Evolutionary conservation across 2,329 filamentous ascomycete species (phyloP).

Genomic region (Xylariomycetidae sp.): DNA sequence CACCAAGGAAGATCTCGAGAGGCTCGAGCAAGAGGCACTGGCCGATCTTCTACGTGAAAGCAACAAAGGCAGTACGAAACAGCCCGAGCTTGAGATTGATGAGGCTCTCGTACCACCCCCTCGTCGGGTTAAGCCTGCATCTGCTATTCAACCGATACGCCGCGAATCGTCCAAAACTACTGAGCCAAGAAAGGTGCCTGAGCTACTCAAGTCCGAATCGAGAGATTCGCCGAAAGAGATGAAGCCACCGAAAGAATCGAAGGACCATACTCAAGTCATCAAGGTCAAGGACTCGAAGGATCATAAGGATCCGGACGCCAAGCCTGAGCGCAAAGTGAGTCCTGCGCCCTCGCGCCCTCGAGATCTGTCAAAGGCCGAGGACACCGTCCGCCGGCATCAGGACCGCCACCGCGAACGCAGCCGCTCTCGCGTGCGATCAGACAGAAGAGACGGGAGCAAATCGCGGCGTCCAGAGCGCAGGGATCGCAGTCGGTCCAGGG

Average conservation of each 20-base stretch:
- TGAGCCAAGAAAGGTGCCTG: constrained; percentile 33
- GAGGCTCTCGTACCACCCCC: constrained; percentile 50
- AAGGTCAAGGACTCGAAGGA: constrained; percentile 15
- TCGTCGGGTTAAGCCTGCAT: constrained; percentile 44
- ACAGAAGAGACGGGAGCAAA: constrained; percentile 21
- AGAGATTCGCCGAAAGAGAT: constrained; percentile 25
- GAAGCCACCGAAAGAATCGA: constrained; percentile 11
- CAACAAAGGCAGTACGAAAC: constrained; percentile 40
- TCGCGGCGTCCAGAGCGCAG: constrained; percentile 20
- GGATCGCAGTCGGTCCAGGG: constrained; percentile 33
- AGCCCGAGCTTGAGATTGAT: constrained; percentile 52
- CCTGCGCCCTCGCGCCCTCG: constrained; percentile 19
- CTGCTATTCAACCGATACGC: constrained; percentile 52
- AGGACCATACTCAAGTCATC: no score
- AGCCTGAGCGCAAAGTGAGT: constrained; percentile 19
- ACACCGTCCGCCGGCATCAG: constrained; percentile 25
- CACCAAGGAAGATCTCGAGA: constrained; percentile 51
- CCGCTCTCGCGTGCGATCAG: constrained; percentile 22
- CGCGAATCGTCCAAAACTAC: constrained; percentile 38
- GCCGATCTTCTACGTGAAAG: constrained; percentile 55
- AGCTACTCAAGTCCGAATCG: constrained; percentile 26
- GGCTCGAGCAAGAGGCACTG: constrained; percentile 52
- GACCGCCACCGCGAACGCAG: constrained; percentile 23
- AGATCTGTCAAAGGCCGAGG: constrained; percentile 17
- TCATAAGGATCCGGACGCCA: constrained; percentile 13